Evolutionary conservation across 495 filamentous ascomycete species (phyloP), one percentile per base, ranked within the genome.

Genomic region (Talaromyces thailandensis): DNA sequence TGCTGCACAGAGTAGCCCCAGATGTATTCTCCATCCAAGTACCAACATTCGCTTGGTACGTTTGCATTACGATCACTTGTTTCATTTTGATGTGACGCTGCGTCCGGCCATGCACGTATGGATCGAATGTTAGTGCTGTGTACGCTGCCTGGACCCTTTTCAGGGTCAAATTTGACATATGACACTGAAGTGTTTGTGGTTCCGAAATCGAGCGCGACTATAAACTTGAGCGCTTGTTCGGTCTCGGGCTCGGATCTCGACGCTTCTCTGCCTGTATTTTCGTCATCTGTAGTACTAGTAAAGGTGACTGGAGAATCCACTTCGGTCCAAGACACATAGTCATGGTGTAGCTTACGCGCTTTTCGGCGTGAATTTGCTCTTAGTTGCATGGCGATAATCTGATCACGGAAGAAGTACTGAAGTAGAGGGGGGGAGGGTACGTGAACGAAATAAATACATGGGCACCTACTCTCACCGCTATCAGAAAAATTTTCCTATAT

Each of bases 11-110:
- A 25, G 9, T 59, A 59, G n/a, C 57, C 57, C 57, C 57, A 59
- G 11, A 23, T 23, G 12, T 23, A 45, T 26, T 59, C 31, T 1
- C 32, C 32, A 6, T 43, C 32, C 8, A 11, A 7, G 35, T 59
- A 59, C 57, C 57, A 59, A 23, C 57, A 45, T 16, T 59, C 57
- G 23, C 57, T 59, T n/a, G 57, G 57, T 25, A 59, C 57, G 12
- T 59, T 43, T 14, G 57, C 14, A 32, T n/a, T 31, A 12, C 21
- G 2, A 12, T 11, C 12, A 32, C 28, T 37, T 26, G 52, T 29
- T 16, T 16, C 11, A 32, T 37, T 37, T 5, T 21, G 16, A 1
- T 35, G 1, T 2, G 25, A 31, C n/a, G 29, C 18, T 14, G 29
- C 14, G 21, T 43, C 35, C 6, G 57, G 57, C 57, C 57, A 59